Conservation (phyloP, 2,329 filamentous ascomycete genomes). For the Pestalotiopsis sp. region DNA sequence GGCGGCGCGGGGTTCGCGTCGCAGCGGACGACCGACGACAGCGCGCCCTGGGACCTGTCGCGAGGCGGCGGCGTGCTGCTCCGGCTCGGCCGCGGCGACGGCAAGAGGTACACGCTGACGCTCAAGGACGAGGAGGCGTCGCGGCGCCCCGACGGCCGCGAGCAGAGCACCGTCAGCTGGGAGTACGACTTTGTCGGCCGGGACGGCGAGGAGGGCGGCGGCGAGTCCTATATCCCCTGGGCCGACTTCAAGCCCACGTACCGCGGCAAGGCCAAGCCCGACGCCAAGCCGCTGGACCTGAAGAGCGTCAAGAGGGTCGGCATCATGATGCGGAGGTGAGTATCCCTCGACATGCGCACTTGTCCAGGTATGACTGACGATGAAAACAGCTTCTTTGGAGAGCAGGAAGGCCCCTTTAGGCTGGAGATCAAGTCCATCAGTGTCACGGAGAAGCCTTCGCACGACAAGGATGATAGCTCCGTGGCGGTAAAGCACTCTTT, state of each 20-base stretch:
- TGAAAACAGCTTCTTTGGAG: conserved; percentile 68
- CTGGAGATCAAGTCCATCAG: conserved; percentile 58
- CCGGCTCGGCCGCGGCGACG: conserved; percentile 54
- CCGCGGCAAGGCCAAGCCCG: conserved; percentile 65
- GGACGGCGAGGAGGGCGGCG: conserved; percentile 21
- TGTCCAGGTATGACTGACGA: conserved; percentile 22
- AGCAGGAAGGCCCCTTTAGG: conserved; percentile 70
- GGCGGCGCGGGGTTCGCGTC: conserved; percentile 84
- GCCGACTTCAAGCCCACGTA: conserved; percentile 71
- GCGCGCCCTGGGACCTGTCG: conserved; percentile 62
- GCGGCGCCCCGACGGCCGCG: conserved; percentile 63
- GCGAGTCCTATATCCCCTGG: conserved; percentile 63
- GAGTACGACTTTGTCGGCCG: conserved; percentile 65
- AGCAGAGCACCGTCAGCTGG: conserved; percentile 73
- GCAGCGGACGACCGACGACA: conserved; percentile 66
- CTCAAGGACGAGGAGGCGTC: conserved; percentile 71
- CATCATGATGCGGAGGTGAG: conserved; percentile 81
- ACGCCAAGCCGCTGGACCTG: conserved; percentile 61
- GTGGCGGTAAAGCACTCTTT: not conserved
- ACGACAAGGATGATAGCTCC: not conserved
- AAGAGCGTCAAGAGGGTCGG: conserved; percentile 66
- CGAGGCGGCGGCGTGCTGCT: conserved; percentile 64
- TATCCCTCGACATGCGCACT: conserved; percentile 5
- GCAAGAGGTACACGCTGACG: conserved; percentile 70
- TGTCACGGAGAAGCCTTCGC: conserved; percentile 28